Base-by-base conservation (phyloP, 345 rosid species). In the Theobroma cacao region DNA sequence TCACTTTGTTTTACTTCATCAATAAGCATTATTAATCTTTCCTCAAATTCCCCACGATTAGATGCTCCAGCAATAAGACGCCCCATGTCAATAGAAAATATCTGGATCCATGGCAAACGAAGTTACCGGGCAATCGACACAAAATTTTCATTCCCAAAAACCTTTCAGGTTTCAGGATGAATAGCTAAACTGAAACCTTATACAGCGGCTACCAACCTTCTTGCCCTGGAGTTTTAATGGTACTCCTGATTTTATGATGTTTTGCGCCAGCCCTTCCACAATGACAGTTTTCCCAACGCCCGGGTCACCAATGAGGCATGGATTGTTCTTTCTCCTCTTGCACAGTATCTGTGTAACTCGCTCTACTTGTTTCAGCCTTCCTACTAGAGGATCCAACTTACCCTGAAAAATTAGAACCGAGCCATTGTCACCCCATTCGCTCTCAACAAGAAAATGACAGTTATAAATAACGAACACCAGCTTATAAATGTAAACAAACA, bases 221-320 rank as follows among this genome's bases (percentile, higher is more conserved):
- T 83, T 85, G 31, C 15, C 71, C 59, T 33, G 48, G 69, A 60
- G 77, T 56, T 53, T 76, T 56, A 4, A 7, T 4, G 85, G 86
- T 14, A 78, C 40, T 7, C 12, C 4, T 4, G 12, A 64, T 13
- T 26, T 50, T 15, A 15, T 61, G 6, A 83, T 86, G 7, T 13
- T 53, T 17, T 47, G 22, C 0, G 86, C 88, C 1, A 83, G 47
- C 1, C 85, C 85, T 53, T 86, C 83, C 2, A 56, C 80, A 8
- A 86, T 48, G 2, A 38, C 86, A 4, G 86, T 86, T 38, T 81
- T 85, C 0, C 88, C 86, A 4, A 85, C 88, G 4, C 84, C 83
- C 1, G 86, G 80, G 4, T 86, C 83, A 0, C 88, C 86, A 17
- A 83, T 7, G 0, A 86, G 83, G 12, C 77, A 79, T n/a, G 84